phyloP scores from a whole-genome alignment of 2,329 filamentous ascomycete species.

The Arthrinium phaeospermum region DNA sequence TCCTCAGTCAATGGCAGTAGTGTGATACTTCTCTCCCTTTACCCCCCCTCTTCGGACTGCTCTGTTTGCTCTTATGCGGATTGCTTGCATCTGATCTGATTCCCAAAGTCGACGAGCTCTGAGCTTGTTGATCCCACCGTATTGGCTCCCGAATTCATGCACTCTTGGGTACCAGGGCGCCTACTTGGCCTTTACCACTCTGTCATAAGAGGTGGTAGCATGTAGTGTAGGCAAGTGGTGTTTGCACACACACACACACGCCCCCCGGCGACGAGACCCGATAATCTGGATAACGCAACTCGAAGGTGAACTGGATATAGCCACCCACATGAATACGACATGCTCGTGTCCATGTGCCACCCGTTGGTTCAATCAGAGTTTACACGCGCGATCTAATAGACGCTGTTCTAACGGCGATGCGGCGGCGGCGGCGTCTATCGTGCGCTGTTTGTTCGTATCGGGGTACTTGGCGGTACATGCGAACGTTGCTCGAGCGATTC shows the following conservation, averaged over 20 bases:
- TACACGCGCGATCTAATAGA: constrained; percentile 15
- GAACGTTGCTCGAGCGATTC: background rate
- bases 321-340: constrained; percentile 4
- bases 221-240: background rate
- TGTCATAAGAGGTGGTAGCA: background rate
- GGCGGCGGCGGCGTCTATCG: constrained; percentile 10
- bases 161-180: background rate
- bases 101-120: background rate
- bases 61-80: background rate
- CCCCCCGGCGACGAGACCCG: background rate
- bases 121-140: constrained; percentile 2
- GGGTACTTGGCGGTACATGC: background rate
- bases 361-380: constrained; percentile 15
- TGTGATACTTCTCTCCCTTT: background rate
- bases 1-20: background rate
- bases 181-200: background rate
- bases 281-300: constrained; percentile 13
- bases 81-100: background rate
- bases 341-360: background rate
- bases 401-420: background rate
- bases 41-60: background rate
- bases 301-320: background rate
- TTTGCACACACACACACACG: background rate
- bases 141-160: background rate
- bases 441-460: background rate